A percentile compares a stretch with the other conserved stretches of the same genome.
Conservation (phyloP, 352 stramenopile species). For the Aphanomyces euteiches region DNA sequence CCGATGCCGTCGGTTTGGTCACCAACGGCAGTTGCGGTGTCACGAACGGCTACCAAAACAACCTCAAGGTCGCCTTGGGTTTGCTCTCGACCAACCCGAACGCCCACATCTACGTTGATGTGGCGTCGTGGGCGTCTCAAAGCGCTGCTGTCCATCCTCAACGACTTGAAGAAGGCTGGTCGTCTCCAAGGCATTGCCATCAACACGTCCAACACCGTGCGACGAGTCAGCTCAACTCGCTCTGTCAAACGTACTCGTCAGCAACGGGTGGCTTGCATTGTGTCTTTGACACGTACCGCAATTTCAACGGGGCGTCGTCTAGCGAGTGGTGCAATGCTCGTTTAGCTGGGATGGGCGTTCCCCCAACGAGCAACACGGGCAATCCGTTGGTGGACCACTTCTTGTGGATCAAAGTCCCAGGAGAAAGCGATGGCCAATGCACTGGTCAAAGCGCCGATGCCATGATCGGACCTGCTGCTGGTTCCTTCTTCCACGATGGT, state of each 20-base stretch:
- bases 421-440: constrained; percentile 49
- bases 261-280: constrained; percentile 36
- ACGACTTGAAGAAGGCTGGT: constrained; percentile 39
- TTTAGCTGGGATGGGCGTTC: constrained; percentile 39
- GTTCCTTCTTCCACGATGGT: constrained; percentile 47
- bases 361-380: constrained; percentile 38
- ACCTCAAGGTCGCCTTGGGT: constrained; percentile 44
- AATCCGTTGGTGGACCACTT: constrained; percentile 38
- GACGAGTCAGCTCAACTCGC: too few species aligned
- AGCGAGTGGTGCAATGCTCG: constrained; percentile 49
- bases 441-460: constrained; percentile 41
- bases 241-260: background rate
- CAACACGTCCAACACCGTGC: constrained; percentile 75
- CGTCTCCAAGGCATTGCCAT: constrained; percentile 55
- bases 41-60: constrained; percentile 43
- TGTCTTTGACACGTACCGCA: constrained; percentile 45
- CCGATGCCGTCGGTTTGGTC: constrained; percentile 53
- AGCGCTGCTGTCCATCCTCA: constrained; percentile 36
- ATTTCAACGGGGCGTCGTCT: constrained; percentile 32
- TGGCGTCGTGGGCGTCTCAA: constrained; percentile 53
- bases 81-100: constrained; percentile 50
- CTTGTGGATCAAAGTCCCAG: constrained; percentile 48
- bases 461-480: constrained; percentile 44
- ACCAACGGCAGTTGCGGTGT: constrained; percentile 41
- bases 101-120: constrained; percentile 58